A percentile compares a stretch with the other conserved stretches of the same genome.
phyloP scores from a whole-genome alignment of 768 basidiomycete genomes.

The Boletus edulis region DNA sequence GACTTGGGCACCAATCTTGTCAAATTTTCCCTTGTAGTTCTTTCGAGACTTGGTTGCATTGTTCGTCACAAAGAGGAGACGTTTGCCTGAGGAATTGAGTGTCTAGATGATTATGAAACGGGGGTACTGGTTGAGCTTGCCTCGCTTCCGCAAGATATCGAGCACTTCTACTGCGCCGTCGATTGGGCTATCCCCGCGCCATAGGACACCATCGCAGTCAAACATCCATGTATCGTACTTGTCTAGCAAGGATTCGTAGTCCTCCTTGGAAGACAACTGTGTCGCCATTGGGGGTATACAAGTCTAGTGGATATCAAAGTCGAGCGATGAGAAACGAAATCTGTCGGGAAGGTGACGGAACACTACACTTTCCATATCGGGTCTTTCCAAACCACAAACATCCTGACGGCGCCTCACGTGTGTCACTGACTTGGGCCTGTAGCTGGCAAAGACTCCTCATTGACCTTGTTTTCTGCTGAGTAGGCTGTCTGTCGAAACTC shows the following conservation, averaged over 20 bases:
- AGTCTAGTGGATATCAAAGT: slow-evolving; percentile 11
- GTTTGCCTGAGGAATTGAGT: slow-evolving; percentile 53
- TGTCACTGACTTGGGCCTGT: too few relatives aligned
- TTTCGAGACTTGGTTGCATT: slow-evolving; percentile 92
- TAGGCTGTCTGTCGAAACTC: neutral
- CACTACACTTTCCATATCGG: slow-evolving; percentile 25
- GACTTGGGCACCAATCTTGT: slow-evolving; percentile 82
- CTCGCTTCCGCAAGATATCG: slow-evolving; percentile 62
- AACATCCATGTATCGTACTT: slow-evolving; percentile 94
- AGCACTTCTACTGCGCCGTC: slow-evolving; percentile 79
- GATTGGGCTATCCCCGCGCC: slow-evolving; percentile 79
- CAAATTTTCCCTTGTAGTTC: slow-evolving; percentile 89
- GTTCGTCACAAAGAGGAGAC: slow-evolving; percentile 91
- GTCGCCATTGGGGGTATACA: slow-evolving; percentile 22
- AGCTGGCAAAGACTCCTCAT: neutral
- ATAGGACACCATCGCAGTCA: slow-evolving; percentile 95
- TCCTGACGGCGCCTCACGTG: too few relatives aligned
- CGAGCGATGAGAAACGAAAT: slow-evolving; percentile 1
- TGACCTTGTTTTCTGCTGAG: neutral
- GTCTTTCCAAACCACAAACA: slow-evolving; percentile 3
- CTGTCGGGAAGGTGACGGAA: neutral
- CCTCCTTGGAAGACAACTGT: slow-evolving; percentile 34
- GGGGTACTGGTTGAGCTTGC: slow-evolving; percentile 43
- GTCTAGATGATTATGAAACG: slow-evolving; percentile 2
- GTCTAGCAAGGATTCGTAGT: slow-evolving; percentile 50